These are phyloP conservation scores for Blastocystis sp. DNA, from an alignment of 352 stramenopile species.

Conservation along the genomic window DNA sequence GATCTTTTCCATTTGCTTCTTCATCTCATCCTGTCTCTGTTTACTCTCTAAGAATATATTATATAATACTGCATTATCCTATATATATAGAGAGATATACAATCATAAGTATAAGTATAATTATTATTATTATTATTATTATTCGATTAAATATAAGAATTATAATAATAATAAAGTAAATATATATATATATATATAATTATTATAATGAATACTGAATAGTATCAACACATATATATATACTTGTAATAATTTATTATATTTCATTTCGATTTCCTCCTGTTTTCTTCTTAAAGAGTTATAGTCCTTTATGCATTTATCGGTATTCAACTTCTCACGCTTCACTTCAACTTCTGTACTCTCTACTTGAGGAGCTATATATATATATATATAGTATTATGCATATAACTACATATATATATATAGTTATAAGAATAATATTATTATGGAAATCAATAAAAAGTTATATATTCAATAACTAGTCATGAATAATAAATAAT, in stretches of 20 bases:
- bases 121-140: too few relatives aligned
- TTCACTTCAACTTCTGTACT: too few relatives aligned
- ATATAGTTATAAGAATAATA: conserved; percentile 10
- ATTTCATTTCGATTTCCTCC: conserved; percentile 24
- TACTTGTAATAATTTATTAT: conserved; percentile 25
- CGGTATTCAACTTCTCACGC: conserved; percentile 17
- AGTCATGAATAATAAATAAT: not conserved
- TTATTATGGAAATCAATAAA: not conserved
- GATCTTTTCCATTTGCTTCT: conserved; percentile 32
- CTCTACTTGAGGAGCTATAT: too few relatives aligned
- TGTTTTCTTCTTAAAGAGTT: conserved; percentile 30
- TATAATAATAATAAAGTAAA: too few relatives aligned
- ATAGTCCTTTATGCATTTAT: conserved; percentile 15
- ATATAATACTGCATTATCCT: conserved; percentile 26
- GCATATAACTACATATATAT: too few relatives aligned
- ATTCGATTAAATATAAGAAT: too few relatives aligned
- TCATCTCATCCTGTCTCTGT: conserved; percentile 32
- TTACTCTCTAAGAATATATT: conserved; percentile 33
- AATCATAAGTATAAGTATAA: too few relatives aligned
- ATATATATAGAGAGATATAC: too few relatives aligned
- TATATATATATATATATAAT: too few relatives aligned
- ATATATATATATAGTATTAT: too few relatives aligned
- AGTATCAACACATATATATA: too few relatives aligned
- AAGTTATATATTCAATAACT: not conserved
- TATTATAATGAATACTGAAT: too few relatives aligned